These are phyloP conservation scores for Aspergillus cejpii DNA, from an alignment of 2,329 filamentous ascomycete species.

Conservation along the genomic window DNA sequence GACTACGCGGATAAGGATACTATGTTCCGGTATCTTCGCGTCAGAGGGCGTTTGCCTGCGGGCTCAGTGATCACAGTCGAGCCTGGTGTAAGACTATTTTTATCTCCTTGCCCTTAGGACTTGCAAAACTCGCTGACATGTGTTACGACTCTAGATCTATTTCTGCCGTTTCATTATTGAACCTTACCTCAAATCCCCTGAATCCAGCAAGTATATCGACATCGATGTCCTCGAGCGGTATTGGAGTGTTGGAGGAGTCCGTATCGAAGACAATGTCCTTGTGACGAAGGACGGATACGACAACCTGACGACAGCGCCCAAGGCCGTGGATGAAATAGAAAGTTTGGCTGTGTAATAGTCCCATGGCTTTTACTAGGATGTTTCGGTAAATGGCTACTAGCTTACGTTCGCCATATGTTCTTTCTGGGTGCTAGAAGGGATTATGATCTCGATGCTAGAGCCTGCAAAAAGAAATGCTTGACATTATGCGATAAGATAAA, in stretches of 20 bases:
- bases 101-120: background rate
- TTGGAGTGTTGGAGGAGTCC: slow-evolving; percentile 83
- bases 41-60: slow-evolving; percentile 66
- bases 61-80: slow-evolving; percentile 89
- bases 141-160: slow-evolving; percentile 55
- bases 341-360: slow-evolving; percentile 26
- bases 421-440: too few relatives aligned
- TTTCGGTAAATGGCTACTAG: too few relatives aligned
- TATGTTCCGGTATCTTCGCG: slow-evolving; percentile 80
- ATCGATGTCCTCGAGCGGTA: slow-evolving; percentile 65
- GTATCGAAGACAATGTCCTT: slow-evolving; percentile 86
- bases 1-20: slow-evolving; percentile 72
- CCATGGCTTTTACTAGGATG: background rate
- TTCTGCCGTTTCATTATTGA: slow-evolving; percentile 86
- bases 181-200: slow-evolving; percentile 66
- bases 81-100: slow-evolving; percentile 60
- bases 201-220: slow-evolving; percentile 71
- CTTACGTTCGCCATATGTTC: too few relatives aligned
- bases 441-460: too few relatives aligned
- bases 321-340: slow-evolving; percentile 62
- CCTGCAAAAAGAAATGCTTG: too few relatives aligned
- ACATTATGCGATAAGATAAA: too few relatives aligned
- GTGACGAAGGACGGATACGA: slow-evolving; percentile 73
- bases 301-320: slow-evolving; percentile 74
- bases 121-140: slow-evolving; percentile 2